Evolutionary conservation across 768 basidiomycete genomes (phyloP), one percentile per base, ranked within the genome.

Genomic region (Mycena alexandri): DNA sequence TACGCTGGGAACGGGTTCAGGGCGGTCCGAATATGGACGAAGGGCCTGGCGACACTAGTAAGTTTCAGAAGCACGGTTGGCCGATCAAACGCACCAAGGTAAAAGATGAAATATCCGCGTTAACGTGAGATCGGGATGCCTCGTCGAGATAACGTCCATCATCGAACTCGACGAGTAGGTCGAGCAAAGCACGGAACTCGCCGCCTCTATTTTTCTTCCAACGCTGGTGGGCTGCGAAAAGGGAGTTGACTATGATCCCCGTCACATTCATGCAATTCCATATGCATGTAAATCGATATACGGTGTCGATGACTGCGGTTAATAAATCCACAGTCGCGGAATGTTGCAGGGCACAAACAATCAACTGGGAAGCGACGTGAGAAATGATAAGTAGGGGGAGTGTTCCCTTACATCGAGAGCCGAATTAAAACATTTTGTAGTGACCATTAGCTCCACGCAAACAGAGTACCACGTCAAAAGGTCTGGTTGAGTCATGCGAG

Each of bases 201-300:
- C 87, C 80, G 25, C 92, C 91, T 62, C 86, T 85, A 17, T 83
- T 80, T 73, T 89, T 71, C 54, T 71, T 89, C 87, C 89, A 91
- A 1, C 80, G 75, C 57, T 89, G 83, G 73, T 93, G 88, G 3
- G 90, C 86, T 33, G 82, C 77, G 71, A 89, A 87, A 24, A 95
- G 84, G 0, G 90, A 85, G 9, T 80, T 77, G 3, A 89, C 83
- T 58, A 94, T 89, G 0, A 73, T 78, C 21, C 80, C 79, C 67
- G 86, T 85, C 13, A 79, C 84, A 72, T 92, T 84, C 89, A 94
- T 92, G 66, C 90, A 92, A 14, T 87, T 86, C 93, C 93, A 95
- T 53, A 94, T 89, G 22, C 87, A 85, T 13, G 86, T 84, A 71
- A 90, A 90, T 9, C 90, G 87, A 65, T 88, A 85, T n/a, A 95